Base-by-base conservation (phyloP, 345 rosid species). In the Rubroshorea leprosula region DNA sequence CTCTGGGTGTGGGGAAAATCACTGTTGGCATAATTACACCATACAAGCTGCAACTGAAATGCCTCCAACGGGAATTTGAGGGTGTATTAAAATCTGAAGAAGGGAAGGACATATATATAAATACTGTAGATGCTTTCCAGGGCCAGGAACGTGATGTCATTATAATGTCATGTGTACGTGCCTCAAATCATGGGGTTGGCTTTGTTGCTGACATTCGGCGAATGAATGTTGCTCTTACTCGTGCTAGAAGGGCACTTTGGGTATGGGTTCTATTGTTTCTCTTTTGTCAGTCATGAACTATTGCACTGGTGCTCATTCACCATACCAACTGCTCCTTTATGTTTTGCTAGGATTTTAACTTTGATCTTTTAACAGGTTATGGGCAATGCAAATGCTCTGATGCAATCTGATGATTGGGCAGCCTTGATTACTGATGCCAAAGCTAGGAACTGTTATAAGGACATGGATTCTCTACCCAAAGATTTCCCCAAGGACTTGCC, bases 81-180 rank as follows among this genome's bases (percentile, higher is more conserved):
- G 76, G 79, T 61, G 79, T 85, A 67, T 68, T 93, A 72, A 79
- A 76, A 60, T 83, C 89, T 43, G 99, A 89, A 63, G 99, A 89
- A 61, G 82, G 96, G 78, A 89, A 87, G 67, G 99, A 93, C 72
- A 65, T 93, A 12, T 93, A 93, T 67, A 93, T 93, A 48, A 93
- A 93, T 68, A 93, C 99, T 15, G 97, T 93, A 17, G 99, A 93
- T 68, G 99, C 99, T 57, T 93, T 93, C 80, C 99, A 93, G 72
- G 99, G 99, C 20, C 99, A 93, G 75, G 99, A 93, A 57, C 99
- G 99, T 55, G 99, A 93, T 75, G 95, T 89, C 47, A 89, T 93
- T 65, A 93, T 93, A 62, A 93, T 93, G 99, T 93, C 99, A 12
- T 93, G 99, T 75, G 99, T 93, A 23, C 96, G 99, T 66, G 99